phyloP scores from a whole-genome alignment of 176 grass and related monocot species.

The Metroxylon sagu region DNA sequence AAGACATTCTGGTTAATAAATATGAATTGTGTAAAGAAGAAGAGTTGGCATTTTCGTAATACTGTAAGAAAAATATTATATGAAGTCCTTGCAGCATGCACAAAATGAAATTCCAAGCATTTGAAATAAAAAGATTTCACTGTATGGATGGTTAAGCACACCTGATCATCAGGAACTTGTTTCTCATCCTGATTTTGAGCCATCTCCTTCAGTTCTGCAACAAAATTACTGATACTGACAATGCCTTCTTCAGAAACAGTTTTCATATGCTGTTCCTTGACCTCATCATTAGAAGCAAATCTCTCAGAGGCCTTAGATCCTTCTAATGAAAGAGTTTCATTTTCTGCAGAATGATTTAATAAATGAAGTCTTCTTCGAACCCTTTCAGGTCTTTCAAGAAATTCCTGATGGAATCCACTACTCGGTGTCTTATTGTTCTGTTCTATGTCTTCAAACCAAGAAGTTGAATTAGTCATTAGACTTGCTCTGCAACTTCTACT shows the following conservation, averaged over 20 bases:
- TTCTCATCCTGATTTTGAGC: conserved; percentile 9
- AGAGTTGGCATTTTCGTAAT: no score
- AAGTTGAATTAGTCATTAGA: conserved; percentile 58
- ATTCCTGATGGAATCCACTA: conserved; percentile 27
- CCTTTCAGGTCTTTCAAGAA: conserved; percentile 32
- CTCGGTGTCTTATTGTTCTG: conserved; percentile 32
- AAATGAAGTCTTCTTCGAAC: conserved; percentile 29
- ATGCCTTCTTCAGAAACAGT: conserved; percentile 22
- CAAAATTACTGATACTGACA: neutral
- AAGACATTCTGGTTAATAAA: no score
- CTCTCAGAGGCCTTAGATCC: conserved; percentile 17
- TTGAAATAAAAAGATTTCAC: no score
- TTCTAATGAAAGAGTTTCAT: conserved; percentile 19
- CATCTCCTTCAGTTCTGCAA: conserved; percentile 18
- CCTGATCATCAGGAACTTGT: conserved; percentile 29
- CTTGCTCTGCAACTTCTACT: conserved; percentile 78
- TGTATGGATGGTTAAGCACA: neutral
- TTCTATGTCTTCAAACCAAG: conserved; percentile 40
- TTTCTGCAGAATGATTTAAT: conserved; percentile 26
- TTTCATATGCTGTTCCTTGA: conserved; percentile 1
- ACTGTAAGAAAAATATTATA: no score
- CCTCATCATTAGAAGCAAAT: conserved; percentile 9
- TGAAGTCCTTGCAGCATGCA: no score
- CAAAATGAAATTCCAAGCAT: no score
- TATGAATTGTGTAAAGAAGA: no score